These are phyloP conservation scores for Mangifera indica DNA, from an alignment of 345 rosid species.

Conservation along the genomic window DNA sequence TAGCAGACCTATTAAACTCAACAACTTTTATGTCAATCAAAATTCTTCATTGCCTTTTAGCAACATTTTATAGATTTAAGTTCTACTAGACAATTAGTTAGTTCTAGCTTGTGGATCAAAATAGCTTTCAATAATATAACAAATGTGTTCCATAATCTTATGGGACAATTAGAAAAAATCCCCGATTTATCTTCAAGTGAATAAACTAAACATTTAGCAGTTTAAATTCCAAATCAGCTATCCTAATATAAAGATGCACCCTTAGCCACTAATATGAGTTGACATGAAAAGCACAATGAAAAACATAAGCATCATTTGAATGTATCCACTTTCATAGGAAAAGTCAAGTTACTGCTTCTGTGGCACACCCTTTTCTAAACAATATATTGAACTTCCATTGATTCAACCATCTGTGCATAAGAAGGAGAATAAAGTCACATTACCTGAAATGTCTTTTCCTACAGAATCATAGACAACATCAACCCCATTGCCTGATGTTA, in stretches of 20 bases:
- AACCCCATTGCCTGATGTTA: constrained; percentile 81
- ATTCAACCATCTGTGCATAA: neutral
- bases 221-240: too few relatives aligned
- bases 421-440: constrained; percentile 6
- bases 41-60: neutral
- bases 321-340: neutral
- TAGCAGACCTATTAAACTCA: neutral
- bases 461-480: constrained; percentile 90
- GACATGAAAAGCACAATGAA: neutral
- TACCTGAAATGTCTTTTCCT: constrained; percentile 89
- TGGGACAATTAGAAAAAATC: neutral
- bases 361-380: neutral
- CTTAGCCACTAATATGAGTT: neutral
- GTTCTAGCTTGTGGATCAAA: neutral
- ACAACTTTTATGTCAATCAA: neutral
- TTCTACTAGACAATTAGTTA: neutral
- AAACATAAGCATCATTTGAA: neutral
- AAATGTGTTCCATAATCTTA: neutral
- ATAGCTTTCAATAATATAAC: neutral
- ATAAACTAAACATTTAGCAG: neutral
- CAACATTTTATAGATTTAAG: neutral
- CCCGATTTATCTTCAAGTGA: neutral
- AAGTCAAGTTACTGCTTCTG: neutral
- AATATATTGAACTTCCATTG: neutral
- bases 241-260: neutral